Evolutionary conservation across 208 protist genomes (phyloP).

Genomic region (Crithidia thermophila): DNA sequence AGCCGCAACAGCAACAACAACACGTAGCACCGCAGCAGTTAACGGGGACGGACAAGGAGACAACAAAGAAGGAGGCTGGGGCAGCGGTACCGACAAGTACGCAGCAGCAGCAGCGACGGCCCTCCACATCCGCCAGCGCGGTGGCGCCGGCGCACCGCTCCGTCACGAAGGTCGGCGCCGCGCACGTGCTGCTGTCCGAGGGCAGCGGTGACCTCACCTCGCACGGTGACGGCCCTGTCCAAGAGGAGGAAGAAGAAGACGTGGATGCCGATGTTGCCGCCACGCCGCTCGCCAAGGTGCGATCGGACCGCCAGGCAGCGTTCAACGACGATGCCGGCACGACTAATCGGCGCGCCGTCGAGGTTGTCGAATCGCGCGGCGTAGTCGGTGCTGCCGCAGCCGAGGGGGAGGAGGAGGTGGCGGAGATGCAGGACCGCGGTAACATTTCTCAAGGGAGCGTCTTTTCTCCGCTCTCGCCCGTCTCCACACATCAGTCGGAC

Average conservation of each 20-base stretch:
- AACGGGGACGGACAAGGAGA: background rate
- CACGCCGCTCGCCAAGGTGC: slow-evolving; percentile 3
- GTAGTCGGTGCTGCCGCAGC: background rate
- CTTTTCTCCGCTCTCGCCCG: background rate
- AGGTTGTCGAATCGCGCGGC: no score
- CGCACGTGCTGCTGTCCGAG: background rate
- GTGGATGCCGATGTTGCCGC: background rate
- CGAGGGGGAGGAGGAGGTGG: background rate
- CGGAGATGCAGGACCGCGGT: no score
- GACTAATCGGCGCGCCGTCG: background rate
- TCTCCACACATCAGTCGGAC: background rate
- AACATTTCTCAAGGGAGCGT: no score
- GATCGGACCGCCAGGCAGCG: background rate
- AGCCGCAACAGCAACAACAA: background rate
- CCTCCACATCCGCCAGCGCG: background rate
- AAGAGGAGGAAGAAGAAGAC: background rate
- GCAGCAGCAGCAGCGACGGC: background rate
- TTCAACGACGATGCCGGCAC: background rate
- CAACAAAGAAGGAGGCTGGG: background rate
- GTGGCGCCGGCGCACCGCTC: background rate
- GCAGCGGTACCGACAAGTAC: background rate
- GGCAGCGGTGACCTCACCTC: background rate
- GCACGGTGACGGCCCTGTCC: no score
- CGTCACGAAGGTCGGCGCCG: background rate
- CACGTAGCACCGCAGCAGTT: background rate